These are phyloP conservation scores for Spathaspora passalidarum DNA, from an alignment of 805 yeast species.

Conservation along the genomic window DNA sequence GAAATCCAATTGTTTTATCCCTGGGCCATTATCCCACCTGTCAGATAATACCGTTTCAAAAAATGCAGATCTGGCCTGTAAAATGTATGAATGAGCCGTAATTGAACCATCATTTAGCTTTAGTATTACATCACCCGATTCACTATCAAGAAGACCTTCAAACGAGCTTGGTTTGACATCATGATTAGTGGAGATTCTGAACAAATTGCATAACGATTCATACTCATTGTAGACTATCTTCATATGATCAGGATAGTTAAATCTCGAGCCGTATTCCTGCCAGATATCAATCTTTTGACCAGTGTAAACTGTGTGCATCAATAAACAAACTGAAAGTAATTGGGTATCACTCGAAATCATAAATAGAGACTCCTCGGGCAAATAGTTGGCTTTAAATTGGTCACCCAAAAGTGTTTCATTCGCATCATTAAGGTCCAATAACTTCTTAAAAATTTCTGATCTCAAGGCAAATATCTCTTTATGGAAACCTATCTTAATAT, in stretches of 20 bases:
- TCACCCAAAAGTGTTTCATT: slow-evolving; percentile 22
- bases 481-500: slow-evolving; percentile 33
- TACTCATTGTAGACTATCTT: slow-evolving; percentile 27
- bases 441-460: slow-evolving; percentile 22
- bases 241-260: slow-evolving; percentile 26
- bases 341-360: slow-evolving; percentile 21
- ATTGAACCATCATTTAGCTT: slow-evolving; percentile 46
- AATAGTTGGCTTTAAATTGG: slow-evolving; percentile 23
- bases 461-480: slow-evolving; percentile 28
- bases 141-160: slow-evolving; percentile 12
- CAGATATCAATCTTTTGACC: slow-evolving; percentile 45
- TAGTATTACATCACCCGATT: slow-evolving; percentile 42
- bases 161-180: neutral
- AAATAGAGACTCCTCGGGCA: slow-evolving; percentile 12
- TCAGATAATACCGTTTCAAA: slow-evolving; percentile 57
- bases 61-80: slow-evolving; percentile 57
- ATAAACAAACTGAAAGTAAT: slow-evolving; percentile 37
- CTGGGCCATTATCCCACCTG: slow-evolving; percentile 44
- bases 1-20: slow-evolving; percentile 36
- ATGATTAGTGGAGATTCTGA: slow-evolving; percentile 3
- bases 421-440: slow-evolving; percentile 18
- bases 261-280: slow-evolving; percentile 31
- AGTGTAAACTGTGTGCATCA: slow-evolving; percentile 48
- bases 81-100: slow-evolving; percentile 47
- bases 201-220: slow-evolving; percentile 17